Percentiles rank a stretch among this genome's conserved stretches.
Conservation (phyloP, 2,329 filamentous ascomycete genomes). For the Trichoderma afroharzianum region DNA sequence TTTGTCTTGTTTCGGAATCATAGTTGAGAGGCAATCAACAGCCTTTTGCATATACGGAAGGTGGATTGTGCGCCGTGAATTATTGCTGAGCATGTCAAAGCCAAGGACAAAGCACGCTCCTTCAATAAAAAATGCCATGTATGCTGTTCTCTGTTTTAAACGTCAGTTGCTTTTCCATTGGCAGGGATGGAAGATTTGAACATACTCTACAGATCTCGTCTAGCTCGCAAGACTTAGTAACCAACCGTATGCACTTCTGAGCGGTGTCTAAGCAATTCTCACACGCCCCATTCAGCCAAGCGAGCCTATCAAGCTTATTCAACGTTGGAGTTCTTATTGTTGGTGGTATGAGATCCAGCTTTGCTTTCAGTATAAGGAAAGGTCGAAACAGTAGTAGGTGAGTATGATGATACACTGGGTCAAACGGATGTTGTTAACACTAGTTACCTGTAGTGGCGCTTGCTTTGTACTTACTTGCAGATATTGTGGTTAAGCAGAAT, state of each 20-base stretch:
- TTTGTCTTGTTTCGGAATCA: not conserved
- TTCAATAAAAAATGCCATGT: not conserved
- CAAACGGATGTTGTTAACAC: not conserved
- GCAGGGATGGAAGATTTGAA: not conserved
- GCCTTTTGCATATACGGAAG: not conserved
- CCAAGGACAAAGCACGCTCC: not conserved
- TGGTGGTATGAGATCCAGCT: not conserved
- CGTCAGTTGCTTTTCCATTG: not conserved
- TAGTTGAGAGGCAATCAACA: not conserved
- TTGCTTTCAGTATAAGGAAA: not conserved
- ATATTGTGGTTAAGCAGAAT: not conserved
- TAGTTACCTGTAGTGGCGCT: not conserved
- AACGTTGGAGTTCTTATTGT: not conserved
- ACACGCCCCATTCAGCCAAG: not conserved
- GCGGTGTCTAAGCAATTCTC: not conserved
- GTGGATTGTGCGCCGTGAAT: not conserved
- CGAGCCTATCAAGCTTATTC: not conserved
- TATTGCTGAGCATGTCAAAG: not conserved
- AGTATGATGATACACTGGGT: not conserved
- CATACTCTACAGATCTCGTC: not conserved
- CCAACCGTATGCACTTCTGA: not conserved
- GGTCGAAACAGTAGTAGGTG: not conserved
- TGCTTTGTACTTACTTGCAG: not conserved
- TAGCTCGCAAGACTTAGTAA: not conserved
- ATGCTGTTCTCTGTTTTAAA: not conserved